phyloP scores from a whole-genome alignment of 2,329 filamentous ascomycete species.

The Cadophora sp. region DNA sequence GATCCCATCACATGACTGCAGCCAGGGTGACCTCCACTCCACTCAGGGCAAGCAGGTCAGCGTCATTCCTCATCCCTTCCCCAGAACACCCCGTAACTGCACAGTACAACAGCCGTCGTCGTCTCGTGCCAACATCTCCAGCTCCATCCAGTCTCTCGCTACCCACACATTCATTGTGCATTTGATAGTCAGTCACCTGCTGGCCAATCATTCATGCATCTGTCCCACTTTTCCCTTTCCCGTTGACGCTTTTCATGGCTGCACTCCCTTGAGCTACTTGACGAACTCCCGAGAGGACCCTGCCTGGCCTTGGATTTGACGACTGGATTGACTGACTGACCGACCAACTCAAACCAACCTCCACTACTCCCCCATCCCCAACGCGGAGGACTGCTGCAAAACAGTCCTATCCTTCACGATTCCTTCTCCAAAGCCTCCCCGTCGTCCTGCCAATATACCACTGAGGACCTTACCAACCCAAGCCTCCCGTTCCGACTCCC shows the following conservation, averaged over 20 bases:
- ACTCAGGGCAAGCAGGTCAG: not conserved
- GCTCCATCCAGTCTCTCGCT: too few species aligned
- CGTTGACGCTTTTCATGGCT: slow-evolving; percentile 20
- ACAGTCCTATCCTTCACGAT: slow-evolving; percentile 88
- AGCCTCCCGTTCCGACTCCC: slow-evolving; percentile 41
- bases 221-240: slow-evolving; percentile 20
- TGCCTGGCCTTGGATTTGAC: not conserved
- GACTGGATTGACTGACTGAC: slow-evolving; percentile 12
- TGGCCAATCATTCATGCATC: slow-evolving; percentile 15
- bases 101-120: not conserved
- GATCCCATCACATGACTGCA: not conserved
- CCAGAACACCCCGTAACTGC: not conserved
- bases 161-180: not conserved
- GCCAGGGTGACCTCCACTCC: not conserved
- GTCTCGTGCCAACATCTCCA: slow-evolving; percentile 7
- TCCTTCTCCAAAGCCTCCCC: slow-evolving; percentile 72
- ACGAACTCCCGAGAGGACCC: slow-evolving; percentile 23
- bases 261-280: slow-evolving; percentile 12
- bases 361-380: slow-evolving; percentile 20
- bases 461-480: slow-evolving; percentile 73
- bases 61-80: not conserved
- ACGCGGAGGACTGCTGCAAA: slow-evolving; percentile 69
- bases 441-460: slow-evolving; percentile 85
- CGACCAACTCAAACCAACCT: not conserved
- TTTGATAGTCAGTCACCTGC: slow-evolving; percentile 2